A percentile compares a stretch with the other conserved stretches of the same genome.
Conservation (phyloP, 805 yeast species). For the Kodamaea fukazawae region DNA sequence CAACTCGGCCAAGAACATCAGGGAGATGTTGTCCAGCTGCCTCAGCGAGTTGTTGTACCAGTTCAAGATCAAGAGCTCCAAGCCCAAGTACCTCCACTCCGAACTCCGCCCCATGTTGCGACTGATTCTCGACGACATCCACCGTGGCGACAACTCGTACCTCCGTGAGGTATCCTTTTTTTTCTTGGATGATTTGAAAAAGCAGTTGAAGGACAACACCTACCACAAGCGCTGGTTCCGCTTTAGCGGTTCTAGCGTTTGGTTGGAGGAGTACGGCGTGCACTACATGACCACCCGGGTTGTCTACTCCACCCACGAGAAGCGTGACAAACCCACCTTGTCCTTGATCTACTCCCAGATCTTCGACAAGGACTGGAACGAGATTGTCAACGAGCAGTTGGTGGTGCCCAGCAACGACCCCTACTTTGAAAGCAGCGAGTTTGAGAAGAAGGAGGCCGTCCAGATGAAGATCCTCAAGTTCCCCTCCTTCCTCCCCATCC, state of each 20-base stretch:
- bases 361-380: conserved; percentile 23
- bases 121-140: conserved; percentile 2
- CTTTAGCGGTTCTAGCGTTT: conserved; percentile 50
- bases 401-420: too few species aligned
- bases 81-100: conserved; percentile 1
- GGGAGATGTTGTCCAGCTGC: conserved; percentile 1
- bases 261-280: conserved; percentile 49
- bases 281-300: conserved; percentile 44
- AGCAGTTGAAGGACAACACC: too few species aligned
- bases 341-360: conserved; percentile 23
- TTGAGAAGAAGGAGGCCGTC: not conserved
- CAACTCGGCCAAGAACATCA: conserved; percentile 4
- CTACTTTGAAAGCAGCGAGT: too few species aligned
- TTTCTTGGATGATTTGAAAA: too few species aligned
- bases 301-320: conserved; percentile 23
- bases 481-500: conserved; percentile 30
- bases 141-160: not conserved
- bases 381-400: conserved; percentile 9
- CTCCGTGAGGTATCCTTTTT: too few species aligned
- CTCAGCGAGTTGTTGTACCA: conserved; percentile 4
- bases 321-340: conserved; percentile 23
- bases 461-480: conserved; percentile 11
- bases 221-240: conserved; percentile 34
- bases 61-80: conserved; percentile 1
- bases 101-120: conserved; percentile 6